Evolutionary conservation across 2,329 filamentous ascomycete genomes (phyloP).

Genomic region (Alternaria arbusti): DNA sequence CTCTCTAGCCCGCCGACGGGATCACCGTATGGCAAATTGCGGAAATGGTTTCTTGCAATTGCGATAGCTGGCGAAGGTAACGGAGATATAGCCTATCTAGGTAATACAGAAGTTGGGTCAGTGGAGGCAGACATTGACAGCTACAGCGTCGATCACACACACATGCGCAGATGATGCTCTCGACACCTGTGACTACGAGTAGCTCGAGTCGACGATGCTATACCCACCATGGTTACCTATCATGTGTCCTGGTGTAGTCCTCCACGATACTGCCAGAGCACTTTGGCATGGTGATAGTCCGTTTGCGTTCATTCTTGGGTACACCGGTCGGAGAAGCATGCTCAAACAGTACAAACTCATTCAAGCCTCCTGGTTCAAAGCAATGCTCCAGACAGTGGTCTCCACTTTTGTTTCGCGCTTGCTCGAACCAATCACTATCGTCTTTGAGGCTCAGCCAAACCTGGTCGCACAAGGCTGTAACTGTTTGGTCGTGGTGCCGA

Average conservation of each 20-base stretch:
- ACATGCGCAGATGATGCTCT: background rate
- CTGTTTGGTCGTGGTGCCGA: constrained; percentile 34
- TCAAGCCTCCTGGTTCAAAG: constrained; percentile 18
- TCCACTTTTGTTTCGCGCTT: constrained; percentile 21
- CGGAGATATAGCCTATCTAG: constrained; percentile 11
- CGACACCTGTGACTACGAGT: background rate
- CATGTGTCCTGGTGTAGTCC: background rate
- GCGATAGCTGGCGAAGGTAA: background rate
- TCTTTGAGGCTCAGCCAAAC: constrained; percentile 18
- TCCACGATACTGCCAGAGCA: background rate
- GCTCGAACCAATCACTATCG: constrained; percentile 20
- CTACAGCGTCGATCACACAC: background rate
- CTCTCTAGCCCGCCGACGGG: constrained; percentile 4
- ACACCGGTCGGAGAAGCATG: constrained; percentile 23
- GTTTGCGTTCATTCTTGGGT: constrained; percentile 16
- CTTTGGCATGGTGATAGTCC: background rate
- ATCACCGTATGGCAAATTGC: constrained; percentile 18
- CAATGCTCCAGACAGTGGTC: constrained; percentile 5
- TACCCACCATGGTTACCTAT: background rate
- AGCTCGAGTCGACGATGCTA: background rate
- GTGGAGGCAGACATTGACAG: background rate
- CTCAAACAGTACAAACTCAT: constrained; percentile 18
- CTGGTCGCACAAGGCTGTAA: constrained; percentile 33
- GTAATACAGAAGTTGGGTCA: constrained; percentile 5
- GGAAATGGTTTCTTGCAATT: constrained; percentile 2